Base-by-base conservation (phyloP, 768 basidiomycete genomes). In the Gymnopilus junonius region DNA sequence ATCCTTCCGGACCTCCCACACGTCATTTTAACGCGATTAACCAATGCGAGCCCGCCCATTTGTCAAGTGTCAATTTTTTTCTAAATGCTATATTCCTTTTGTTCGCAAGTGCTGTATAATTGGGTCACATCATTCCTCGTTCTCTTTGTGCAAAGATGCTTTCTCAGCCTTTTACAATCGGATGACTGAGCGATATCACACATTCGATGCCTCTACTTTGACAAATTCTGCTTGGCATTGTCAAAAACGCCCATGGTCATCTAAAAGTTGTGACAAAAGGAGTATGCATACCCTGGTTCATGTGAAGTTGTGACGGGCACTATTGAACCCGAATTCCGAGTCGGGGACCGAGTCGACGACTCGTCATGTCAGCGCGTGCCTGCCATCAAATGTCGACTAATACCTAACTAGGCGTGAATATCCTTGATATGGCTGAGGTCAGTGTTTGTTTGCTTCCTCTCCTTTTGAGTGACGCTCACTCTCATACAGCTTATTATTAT, bases 231-330 rank as follows among this genome's bases (percentile, higher is more conserved):
- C 45, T 51, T 63, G 39, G 39, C 35, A 53, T 54, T 54, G 48
- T 42, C 40, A 51, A 51, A 42, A 32, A 29, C 17, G 31, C 48
- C 31, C 29, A 17, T 50, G 17, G 45, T 51, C 45, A 12, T 58
- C 25, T n/a, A 34, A 29, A 32, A 45, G 40, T 59, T 55, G 43
- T 59, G 54, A 58, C 58, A 59, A 43, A 45, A 43, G 39, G 43
- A 29, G 60, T 45, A 25, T 50, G 48, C 48, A 37, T 37, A 39
- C 43, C 31, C 35, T 43, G 61, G 61, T 39, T 37, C 57, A 64
- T 64, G 63, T 51, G 58, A 64, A 64, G 15, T 34, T 43, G 53
- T 55, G 63, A 59, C 63, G 63, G 63, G 21, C 35, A 34, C 59
- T 35, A 46, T 53, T 21, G 35, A 40, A 55, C 25, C 63, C 63